Base-by-base conservation (phyloP, 306 rosid genomes). In the Malus fusca region DNA sequence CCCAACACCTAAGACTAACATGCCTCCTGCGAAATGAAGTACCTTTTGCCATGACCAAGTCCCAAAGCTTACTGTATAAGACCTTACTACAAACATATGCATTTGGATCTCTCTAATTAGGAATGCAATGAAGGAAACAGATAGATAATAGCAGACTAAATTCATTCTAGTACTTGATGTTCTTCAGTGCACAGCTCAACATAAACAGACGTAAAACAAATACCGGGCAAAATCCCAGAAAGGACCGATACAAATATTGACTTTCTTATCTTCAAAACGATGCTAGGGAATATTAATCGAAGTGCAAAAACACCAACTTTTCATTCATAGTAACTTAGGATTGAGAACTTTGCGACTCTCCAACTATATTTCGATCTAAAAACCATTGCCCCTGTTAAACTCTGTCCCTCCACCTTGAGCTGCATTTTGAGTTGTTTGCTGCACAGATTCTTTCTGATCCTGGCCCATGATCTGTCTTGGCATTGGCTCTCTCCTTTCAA, bases 401-500 rank as follows among this genome's bases (percentile, higher is more conserved):
- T 78, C 59, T 18, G 71, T 43, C 11, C 68, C 75, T 75, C 87
- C 79, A 75, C 51, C 77, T 18, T 68, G 81, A 68, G 80, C 62
- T 0, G 55, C 53, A 80, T 59, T 81, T 73, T 71, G 88, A 71
- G 85, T 31, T 68, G 86, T 74, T 25, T 78, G 86, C 72, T 78
- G 89, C 79, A 79, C 2, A 61, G 84, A 84, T 30, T 62, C 85
- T 58, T 85, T 84, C 69, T 82, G 86, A 73, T 82, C 83, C 69
- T 68, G 86, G 68, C 25, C 86, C 87, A 81, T 76, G 80, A 69
- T 82, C 70, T 83, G 88, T 79, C 82, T 75, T 75, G 75, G 89
- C 84, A 31, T 10, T 4, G 87, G 82, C 63, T 78, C 88, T 74
- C 84, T 87, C 77, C 90, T 87, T 67, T 90, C 88, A 75, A 86